Evolutionary conservation across 2,329 filamentous ascomycete species (phyloP), one percentile per base, ranked within the genome.

Genomic region (Neofusicoccum laricinum): DNA sequence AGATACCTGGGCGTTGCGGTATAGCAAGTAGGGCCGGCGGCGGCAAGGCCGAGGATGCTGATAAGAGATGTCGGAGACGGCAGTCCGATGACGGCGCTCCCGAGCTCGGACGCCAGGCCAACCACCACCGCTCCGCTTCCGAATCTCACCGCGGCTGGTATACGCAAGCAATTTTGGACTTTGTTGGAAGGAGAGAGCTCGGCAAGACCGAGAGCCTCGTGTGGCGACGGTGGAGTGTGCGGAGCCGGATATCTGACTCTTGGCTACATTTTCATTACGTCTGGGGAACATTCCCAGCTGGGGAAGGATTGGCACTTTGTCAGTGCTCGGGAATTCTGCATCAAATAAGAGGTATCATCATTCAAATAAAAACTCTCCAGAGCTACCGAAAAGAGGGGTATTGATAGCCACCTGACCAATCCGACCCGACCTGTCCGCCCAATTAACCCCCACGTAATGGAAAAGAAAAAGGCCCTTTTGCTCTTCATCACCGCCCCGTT

Each of bases 351-450:
- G 25, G 55, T 59, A 59, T 59, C 41, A 46, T 36, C 41, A 46
- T 59, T 59, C 25, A 59, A 59, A 59, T 32, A 36, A 25, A 48
- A 59, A 59, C n/a, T 21, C 15, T 17, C 49, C 55, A 59, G 17
- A 46, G 17, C n/a, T 59, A 59, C 55, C 55, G 55, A 57, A 38
- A 58, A 59, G 41, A 59, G 55, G 55, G 55, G 55, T 59, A 59
- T 59, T 46, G 55, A 59, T 59, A 59, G 55, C 55, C 55, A 59
- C 55, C 41, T 59, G 30, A 43, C 30, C 25, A 34, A 36, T 15
- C 40, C 40, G 15, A 30, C 40, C 49, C 25, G 19, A n/a, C 34
- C 55, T 40, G 21, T 34, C 55, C 41, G 6, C 30, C 53, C 53
- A 17, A 32, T 32, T 19, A 57, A 8, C 21, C 38, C 36, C 25